phyloP scores from a whole-genome alignment of 2,329 filamentous ascomycete species.

The Fusarium veterinarium region DNA sequence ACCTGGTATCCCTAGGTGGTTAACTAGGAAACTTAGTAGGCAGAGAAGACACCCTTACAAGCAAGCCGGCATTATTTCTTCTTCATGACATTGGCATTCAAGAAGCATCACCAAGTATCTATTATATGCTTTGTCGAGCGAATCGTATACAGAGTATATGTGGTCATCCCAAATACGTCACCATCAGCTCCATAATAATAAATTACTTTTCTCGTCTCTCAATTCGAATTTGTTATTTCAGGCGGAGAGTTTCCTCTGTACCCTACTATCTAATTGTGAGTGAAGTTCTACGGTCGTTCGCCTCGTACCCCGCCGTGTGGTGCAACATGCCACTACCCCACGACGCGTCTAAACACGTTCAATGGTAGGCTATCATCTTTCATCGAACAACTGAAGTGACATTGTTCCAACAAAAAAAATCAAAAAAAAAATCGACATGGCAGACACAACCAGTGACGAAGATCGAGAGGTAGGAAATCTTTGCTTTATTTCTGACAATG shows the following conservation, averaged over 20 bases:
- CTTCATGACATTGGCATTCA: no score
- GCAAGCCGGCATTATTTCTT: not conserved
- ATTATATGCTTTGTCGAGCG: not conserved
- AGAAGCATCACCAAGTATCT: not conserved
- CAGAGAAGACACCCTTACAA: not conserved
- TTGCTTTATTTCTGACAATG: not conserved
- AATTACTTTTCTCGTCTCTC: not conserved
- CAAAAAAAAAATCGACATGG: constrained; percentile 47
- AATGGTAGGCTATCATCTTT: not conserved
- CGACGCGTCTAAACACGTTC: constrained; percentile 34
- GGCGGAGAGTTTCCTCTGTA: not conserved
- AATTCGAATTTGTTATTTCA: not conserved
- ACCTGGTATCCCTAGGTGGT: not conserved
- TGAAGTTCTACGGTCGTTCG: not conserved
- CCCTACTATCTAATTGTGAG: not conserved
- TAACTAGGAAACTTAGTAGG: not conserved
- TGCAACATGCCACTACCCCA: constrained; percentile 17
- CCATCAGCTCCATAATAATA: not conserved
- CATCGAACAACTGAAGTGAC: constrained; percentile 5
- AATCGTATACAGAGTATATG: not conserved
- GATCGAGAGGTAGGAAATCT: constrained; percentile 51
- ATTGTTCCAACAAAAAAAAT: not conserved
- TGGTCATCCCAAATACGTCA: not conserved
- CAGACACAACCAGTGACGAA: constrained; percentile 48
- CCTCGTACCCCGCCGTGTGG: constrained; percentile 14